A percentile compares a stretch with the other conserved stretches of the same genome.
These are phyloP conservation scores for Plicaturopsis crispa DNA, from an alignment of 768 basidiomycete species.

Conservation along the genomic window DNA sequence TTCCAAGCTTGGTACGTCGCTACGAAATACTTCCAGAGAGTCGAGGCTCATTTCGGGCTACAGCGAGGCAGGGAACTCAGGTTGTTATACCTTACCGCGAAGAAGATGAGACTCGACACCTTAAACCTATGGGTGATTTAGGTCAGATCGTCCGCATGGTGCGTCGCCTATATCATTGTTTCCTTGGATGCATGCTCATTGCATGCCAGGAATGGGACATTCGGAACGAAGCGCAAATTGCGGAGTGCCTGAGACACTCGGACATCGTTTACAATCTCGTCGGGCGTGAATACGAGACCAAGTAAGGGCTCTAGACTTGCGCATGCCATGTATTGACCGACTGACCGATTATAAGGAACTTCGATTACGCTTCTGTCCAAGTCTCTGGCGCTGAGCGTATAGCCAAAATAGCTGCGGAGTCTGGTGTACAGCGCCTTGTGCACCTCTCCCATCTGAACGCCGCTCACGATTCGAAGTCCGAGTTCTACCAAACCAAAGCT, in stretches of 20 bases:
- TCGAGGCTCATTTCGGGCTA: too few relatives aligned
- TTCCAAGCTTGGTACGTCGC: slow-evolving; percentile 80
- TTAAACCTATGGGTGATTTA: slow-evolving; percentile 93
- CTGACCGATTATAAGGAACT: slow-evolving; percentile 59
- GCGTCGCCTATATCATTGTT: slow-evolving; percentile 13
- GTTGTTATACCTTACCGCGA: slow-evolving; percentile 94
- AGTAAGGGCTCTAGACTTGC: slow-evolving; percentile 41
- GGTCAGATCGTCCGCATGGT: slow-evolving; percentile 96
- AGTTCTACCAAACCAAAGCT: slow-evolving; percentile 84
- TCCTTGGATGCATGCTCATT: not conserved
- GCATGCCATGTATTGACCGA: slow-evolving; percentile 3
- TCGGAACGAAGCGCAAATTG: slow-evolving; percentile 83
- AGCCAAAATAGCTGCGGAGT: slow-evolving; percentile 70
- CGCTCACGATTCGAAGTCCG: slow-evolving; percentile 64
- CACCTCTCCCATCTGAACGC: slow-evolving; percentile 97
- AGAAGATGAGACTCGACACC: slow-evolving; percentile 83
- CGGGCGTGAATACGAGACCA: slow-evolving; percentile 91
- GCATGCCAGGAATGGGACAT: slow-evolving; percentile 83
- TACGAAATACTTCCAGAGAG: too few relatives aligned
- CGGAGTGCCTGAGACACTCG: slow-evolving; percentile 89
- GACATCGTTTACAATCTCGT: slow-evolving; percentile 96
- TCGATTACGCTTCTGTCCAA: slow-evolving; percentile 74
- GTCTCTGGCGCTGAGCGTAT: slow-evolving; percentile 78
- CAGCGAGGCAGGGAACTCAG: slow-evolving; percentile 87
- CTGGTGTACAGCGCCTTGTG: slow-evolving; percentile 77